Conservation (phyloP, 768 basidiomycete genomes). For the Symmetrospora coprosmae region DNA sequence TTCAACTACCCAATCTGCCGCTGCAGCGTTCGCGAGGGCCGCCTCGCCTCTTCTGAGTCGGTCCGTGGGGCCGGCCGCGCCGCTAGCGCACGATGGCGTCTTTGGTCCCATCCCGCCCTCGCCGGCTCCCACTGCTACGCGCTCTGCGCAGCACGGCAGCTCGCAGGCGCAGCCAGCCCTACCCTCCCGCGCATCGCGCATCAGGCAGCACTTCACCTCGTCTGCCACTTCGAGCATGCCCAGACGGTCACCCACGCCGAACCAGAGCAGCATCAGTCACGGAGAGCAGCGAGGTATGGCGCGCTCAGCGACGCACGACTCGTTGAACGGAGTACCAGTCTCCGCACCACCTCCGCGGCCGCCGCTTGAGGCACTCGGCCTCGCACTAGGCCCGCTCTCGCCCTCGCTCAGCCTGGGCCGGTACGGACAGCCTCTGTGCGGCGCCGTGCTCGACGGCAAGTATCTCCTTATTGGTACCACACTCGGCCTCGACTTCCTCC, state of each 20-base stretch:
- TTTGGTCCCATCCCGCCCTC: neutral
- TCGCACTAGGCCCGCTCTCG: conserved; percentile 23
- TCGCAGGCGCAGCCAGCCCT: neutral
- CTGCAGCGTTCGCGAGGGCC: neutral
- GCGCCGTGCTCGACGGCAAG: conserved; percentile 30
- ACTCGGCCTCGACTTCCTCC: conserved; percentile 31
- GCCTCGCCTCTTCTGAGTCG: neutral
- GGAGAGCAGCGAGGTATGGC: too few relatives aligned
- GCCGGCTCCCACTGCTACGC: too few relatives aligned
- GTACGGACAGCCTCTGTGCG: conserved; percentile 29
- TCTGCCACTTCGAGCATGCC: too few relatives aligned
- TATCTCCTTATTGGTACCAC: conserved; percentile 33
- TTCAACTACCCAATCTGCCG: neutral
- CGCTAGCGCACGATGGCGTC: neutral
- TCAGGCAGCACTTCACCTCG: neutral
- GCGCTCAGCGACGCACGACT: too few relatives aligned
- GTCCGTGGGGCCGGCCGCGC: neutral
- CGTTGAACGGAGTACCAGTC: too few relatives aligned
- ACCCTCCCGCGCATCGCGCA: neutral
- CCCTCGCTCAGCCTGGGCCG: conserved; percentile 13
- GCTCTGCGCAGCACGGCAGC: too few relatives aligned
- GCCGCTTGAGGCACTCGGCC: conserved; percentile 4
- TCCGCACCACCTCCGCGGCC: neutral
- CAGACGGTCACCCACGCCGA: too few relatives aligned
- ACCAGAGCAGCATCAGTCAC: too few relatives aligned